Evolutionary conservation across 148 eudicot species (phyloP).

Genomic region (Spergularia bocconei): DNA sequence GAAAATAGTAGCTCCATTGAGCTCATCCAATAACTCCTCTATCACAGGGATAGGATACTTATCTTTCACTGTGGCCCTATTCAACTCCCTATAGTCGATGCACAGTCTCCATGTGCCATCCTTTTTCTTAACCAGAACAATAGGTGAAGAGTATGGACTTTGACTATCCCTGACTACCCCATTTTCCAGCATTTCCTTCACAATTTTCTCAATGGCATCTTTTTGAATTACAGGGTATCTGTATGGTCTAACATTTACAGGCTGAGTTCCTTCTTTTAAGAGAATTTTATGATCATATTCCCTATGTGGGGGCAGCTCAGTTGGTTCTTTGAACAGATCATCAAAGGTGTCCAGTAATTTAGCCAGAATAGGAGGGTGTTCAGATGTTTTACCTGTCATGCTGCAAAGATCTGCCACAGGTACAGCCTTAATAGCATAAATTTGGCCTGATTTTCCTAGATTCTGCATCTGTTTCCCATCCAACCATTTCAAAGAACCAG

Average conservation of each 20-base stretch:
- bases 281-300: neutral
- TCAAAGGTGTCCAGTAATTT: too few relatives aligned
- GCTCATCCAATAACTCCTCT: neutral
- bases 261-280: too few relatives aligned
- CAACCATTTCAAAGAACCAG: neutral
- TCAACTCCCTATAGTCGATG: neutral
- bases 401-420: rapidly evolving
- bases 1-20: neutral
- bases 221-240: too few relatives aligned
- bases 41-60: neutral
- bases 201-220: too few relatives aligned
- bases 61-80: neutral
- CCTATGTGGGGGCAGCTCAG: neutral
- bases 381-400: too few relatives aligned
- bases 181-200: too few relatives aligned
- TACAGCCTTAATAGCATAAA: neutral
- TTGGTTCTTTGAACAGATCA: neutral
- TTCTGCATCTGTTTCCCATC: neutral
- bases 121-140: too few relatives aligned
- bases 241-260: too few relatives aligned
- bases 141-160: too few relatives aligned
- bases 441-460: neutral
- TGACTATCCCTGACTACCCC: too few relatives aligned
- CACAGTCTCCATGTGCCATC: too few relatives aligned
- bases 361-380: too few relatives aligned